phyloP scores from a whole-genome alignment of 1,139 yeast genomes.

The Protomyces inundatus region DNA sequence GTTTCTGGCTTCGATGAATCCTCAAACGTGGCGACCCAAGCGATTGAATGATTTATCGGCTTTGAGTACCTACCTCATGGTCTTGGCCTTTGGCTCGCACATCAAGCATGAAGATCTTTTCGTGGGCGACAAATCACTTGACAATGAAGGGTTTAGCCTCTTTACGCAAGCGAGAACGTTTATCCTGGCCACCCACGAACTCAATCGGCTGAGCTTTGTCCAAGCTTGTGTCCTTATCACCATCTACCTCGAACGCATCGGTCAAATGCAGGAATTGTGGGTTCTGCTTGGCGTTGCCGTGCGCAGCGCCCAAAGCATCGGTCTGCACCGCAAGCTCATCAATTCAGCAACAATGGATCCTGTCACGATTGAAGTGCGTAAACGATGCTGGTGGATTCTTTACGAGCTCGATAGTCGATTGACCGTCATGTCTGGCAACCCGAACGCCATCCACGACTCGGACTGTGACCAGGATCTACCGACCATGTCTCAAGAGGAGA shows the following conservation, averaged over 20 bases:
- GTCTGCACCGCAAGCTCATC: conserved; percentile 52
- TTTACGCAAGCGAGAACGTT: conserved; percentile 9
- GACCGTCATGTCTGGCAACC: conserved; percentile 55
- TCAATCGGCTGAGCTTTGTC: conserved; percentile 47
- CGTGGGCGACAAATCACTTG: neutral
- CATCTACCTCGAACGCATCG: conserved; percentile 47
- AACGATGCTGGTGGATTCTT: conserved; percentile 55
- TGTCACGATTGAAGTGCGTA: conserved; percentile 41
- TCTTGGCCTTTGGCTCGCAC: conserved; percentile 41
- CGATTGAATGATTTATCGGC: neutral
- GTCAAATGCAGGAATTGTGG: conserved; percentile 41
- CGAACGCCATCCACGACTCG: conserved; percentile 51
- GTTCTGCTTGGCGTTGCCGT: conserved; percentile 50
- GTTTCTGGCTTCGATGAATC: neutral
- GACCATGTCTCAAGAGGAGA: neutral
- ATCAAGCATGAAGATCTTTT: neutral
- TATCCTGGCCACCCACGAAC: conserved; percentile 39
- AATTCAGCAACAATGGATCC: conserved; percentile 35
- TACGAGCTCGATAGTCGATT: conserved; percentile 52
- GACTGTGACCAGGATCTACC: conserved; percentile 39
- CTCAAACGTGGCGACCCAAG: neutral
- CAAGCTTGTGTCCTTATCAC: conserved; percentile 49
- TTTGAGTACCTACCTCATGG: conserved; percentile 4
- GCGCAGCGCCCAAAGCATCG: conserved; percentile 59
- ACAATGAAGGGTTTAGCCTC: neutral